Evolutionary conservation across 805 yeast species (phyloP).

Genomic region (Yarrowia sp.): DNA sequence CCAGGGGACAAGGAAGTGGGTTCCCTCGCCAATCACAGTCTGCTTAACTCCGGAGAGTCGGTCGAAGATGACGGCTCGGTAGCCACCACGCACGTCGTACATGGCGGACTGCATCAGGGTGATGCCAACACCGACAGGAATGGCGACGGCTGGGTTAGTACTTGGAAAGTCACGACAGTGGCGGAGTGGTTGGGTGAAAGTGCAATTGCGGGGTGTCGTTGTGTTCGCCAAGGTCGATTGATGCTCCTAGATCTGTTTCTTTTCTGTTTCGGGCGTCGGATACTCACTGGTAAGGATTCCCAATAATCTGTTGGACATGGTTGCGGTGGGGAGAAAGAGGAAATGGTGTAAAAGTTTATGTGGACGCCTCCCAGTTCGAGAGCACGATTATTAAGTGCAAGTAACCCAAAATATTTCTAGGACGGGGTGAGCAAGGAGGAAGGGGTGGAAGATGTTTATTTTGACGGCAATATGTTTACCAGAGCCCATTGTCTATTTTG

Average conservation of each 20-base stretch:
- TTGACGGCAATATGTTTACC: no score
- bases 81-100: constrained; percentile 95
- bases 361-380: constrained; percentile 26
- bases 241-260: not conserved
- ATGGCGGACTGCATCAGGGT: constrained; percentile 68
- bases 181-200: not conserved
- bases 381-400: not conserved
- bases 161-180: not conserved
- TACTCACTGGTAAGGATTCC: constrained; percentile 27
- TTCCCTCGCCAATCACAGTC: constrained; percentile 92
- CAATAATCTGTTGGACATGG: constrained; percentile 26
- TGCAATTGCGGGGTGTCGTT: not conserved
- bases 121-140: constrained; percentile 45
- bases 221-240: not conserved
- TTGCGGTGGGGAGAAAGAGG: constrained; percentile 23
- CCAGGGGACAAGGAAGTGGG: constrained; percentile 96
- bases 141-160: constrained; percentile 33
- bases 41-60: constrained; percentile 84
- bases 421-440: no score
- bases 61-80: constrained; percentile 93
- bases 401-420: no score
- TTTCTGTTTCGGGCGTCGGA: not conserved
- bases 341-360: constrained; percentile 23
- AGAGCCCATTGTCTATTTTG: no score
- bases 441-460: no score